Evolutionary conservation across 2,329 filamentous ascomycete genomes (phyloP).

Genomic region (Colletotrichum aenigma): DNA sequence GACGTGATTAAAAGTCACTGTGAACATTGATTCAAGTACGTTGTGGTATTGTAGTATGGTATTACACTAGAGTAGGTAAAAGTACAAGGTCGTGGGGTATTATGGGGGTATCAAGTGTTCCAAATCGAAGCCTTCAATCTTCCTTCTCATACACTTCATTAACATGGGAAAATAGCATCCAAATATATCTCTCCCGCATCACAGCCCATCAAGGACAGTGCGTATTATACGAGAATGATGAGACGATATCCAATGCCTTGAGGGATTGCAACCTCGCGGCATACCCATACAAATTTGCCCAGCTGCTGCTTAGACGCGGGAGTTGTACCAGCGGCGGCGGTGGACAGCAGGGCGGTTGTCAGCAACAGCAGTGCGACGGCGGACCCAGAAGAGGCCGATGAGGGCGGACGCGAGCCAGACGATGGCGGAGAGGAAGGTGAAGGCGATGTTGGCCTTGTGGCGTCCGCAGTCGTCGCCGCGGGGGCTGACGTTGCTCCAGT

Average conservation of each 20-base stretch:
- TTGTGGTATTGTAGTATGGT: background rate
- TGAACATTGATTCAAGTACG: background rate
- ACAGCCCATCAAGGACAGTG: background rate
- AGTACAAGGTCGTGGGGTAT: background rate
- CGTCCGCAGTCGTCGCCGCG: conserved; percentile 61
- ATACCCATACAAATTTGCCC: background rate
- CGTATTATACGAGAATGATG: background rate
- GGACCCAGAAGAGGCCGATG: conserved; percentile 60
- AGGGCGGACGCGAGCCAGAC: conserved; percentile 71
- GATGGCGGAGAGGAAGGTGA: conserved; percentile 73
- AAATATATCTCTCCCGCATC: background rate
- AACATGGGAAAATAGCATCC: background rate
- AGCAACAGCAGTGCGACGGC: conserved; percentile 36
- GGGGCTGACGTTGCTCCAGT: conserved; percentile 61
- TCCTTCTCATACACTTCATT: background rate
- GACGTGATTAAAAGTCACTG: no score
- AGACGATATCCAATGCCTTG: background rate
- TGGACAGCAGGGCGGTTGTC: conserved; percentile 29
- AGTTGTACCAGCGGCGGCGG: conserved; percentile 46
- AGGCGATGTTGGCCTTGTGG: conserved; percentile 75
- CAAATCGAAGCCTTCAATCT: background rate
- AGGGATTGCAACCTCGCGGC: background rate
- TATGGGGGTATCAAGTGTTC: conserved; percentile 5
- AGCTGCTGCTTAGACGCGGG: conserved; percentile 39
- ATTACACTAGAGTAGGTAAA: background rate